Conservation (phyloP, 345 rosid species). For the Excoecaria cochinchinensis region DNA sequence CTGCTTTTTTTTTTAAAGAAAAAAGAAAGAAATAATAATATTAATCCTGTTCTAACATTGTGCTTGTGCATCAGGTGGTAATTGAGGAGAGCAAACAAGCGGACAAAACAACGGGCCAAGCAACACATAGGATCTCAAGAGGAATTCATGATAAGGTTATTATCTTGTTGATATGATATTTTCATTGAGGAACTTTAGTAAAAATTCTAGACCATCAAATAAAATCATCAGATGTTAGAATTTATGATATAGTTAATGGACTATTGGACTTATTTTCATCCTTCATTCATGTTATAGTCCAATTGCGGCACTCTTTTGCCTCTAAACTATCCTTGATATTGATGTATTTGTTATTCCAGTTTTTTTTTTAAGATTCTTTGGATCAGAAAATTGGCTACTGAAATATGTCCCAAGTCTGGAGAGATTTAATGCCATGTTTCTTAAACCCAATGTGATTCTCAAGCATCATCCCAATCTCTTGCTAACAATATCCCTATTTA, state of each 20-base stretch:
- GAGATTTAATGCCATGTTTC: background rate
- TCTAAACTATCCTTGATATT: background rate
- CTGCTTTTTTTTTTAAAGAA: background rate
- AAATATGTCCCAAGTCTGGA: background rate
- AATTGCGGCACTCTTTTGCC: background rate
- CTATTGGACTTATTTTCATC: background rate
- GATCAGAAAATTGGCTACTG: background rate
- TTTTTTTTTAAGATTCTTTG: background rate
- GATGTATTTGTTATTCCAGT: too few species aligned
- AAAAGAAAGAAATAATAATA: too few species aligned
- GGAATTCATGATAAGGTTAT: conserved; percentile 80
- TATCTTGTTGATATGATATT: background rate
- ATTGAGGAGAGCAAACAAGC: conserved; percentile 88
- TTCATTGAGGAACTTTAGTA: background rate
- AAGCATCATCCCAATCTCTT: background rate
- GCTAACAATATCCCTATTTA: background rate
- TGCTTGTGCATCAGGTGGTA: conserved; percentile 43
- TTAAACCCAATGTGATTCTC: background rate
- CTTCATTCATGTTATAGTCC: background rate
- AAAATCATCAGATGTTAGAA: background rate
- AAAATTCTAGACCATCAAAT: background rate
- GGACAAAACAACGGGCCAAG: conserved; percentile 68
- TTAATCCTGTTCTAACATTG: background rate
- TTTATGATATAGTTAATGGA: background rate
- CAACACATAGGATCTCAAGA: conserved; percentile 73